Evolutionary conservation across 2,329 filamentous ascomycete genomes (phyloP), one percentile per base, ranked within the genome.

Genomic region (Penicillium sp.): DNA sequence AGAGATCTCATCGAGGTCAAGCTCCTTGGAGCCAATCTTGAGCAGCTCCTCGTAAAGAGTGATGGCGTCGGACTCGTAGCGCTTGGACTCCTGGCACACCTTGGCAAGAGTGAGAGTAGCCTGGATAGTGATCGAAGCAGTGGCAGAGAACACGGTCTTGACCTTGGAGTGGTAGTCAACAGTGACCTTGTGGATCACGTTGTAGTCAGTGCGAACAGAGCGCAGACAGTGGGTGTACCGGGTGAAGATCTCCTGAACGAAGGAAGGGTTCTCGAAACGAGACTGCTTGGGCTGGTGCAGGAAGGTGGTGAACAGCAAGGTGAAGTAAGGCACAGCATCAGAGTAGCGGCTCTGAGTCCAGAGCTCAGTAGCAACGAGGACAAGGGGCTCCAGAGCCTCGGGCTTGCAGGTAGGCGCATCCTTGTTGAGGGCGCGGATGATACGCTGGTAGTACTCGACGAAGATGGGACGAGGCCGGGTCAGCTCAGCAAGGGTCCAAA

Each of bases 391-490:
- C 33, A 78, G 67, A 2, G 75, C 74, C 9, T 77, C 75, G 0
- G 67, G 68, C 21, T 73, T 71, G 60, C 69, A 73, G 19, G 58
- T 64, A 6, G 69, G 60, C 0, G 70, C 63, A 39, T 71, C 68
- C 60, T 76, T 77, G 66, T 78, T 78, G 53, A 77, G 42, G 9
- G 61, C 62, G n/a, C 62, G 65, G 21, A 77, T 68, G 47, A 77
- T 74, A 31, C 67, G 70, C 54, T 67, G 69, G 56, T 77, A 77
- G 62, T 78, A 78, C 35, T 75, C 71, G 16, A 77, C 57, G 43
- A 68, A 75, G 33, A 73, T 63, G 0, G 74, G 71, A 5, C 72
- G 71, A 11, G 74, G 73, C 4, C 68, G 66, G 11, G 74, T 73
- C 7, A 75, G 60, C 31, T 75, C 66, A 14, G 73, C 75, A 47